phyloP scores from a whole-genome alignment of 192 early-diverging fungal species.

The Lobulomyces angularis region DNA sequence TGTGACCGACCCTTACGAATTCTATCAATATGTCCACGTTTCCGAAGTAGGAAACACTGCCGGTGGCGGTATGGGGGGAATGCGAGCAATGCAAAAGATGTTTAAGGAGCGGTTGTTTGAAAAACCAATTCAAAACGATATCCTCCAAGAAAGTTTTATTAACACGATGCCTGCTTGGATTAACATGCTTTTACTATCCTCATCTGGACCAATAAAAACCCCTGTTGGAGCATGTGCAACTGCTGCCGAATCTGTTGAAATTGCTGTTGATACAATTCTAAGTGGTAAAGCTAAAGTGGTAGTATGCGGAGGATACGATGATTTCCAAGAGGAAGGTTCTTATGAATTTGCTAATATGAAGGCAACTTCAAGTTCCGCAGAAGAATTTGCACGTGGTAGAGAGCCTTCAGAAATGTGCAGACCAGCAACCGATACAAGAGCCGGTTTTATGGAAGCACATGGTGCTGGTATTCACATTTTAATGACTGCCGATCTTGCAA shows the following conservation, averaged over 20 bases:
- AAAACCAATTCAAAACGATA: slow-evolving; percentile 76
- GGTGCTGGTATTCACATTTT: slow-evolving; percentile 81
- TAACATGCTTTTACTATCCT: slow-evolving; percentile 87
- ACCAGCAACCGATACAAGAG: slow-evolving; percentile 76
- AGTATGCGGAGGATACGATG: slow-evolving; percentile 86
- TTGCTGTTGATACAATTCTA: slow-evolving; percentile 80
- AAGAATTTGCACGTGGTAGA: slow-evolving; percentile 77
- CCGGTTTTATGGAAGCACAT: slow-evolving; percentile 86
- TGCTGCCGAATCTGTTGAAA: slow-evolving; percentile 79
- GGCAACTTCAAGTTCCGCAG: slow-evolving; percentile 71
- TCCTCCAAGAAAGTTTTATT: slow-evolving; percentile 91
- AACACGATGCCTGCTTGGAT: slow-evolving; percentile 94
- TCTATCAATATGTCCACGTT: slow-evolving; percentile 92
- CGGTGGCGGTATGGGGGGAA: slow-evolving; percentile 84
- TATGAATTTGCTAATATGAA: slow-evolving; percentile 97
- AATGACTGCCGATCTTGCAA: slow-evolving; percentile 74
- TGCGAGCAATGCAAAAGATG: slow-evolving; percentile 60
- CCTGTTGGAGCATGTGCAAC: slow-evolving; percentile 90
- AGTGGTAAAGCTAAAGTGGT: slow-evolving; percentile 85
- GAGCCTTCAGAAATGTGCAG: slow-evolving; percentile 79
- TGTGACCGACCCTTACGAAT: slow-evolving; percentile 93
- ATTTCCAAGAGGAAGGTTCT: slow-evolving; percentile 83
- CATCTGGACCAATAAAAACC: slow-evolving; percentile 86
- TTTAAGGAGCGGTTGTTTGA: slow-evolving; percentile 68
- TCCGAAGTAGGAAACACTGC: slow-evolving; percentile 83